phyloP scores from a whole-genome alignment of 345 rosid species.

The Noccaea caerulescens region DNA sequence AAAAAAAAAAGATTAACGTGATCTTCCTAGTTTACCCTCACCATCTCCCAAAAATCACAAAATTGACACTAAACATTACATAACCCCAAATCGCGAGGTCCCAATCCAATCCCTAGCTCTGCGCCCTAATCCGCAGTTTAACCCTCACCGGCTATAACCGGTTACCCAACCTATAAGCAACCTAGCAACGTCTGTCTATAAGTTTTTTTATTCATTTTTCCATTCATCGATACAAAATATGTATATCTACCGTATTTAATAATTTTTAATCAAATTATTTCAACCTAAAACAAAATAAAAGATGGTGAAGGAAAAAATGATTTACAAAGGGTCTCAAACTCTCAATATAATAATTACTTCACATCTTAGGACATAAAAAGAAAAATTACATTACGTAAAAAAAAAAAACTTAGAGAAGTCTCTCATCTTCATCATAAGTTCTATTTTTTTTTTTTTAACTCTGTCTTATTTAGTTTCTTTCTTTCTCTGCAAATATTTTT shows the following conservation, averaged over 20 bases:
- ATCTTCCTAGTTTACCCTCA: conserved; percentile 28
- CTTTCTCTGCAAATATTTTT: conserved; percentile 27
- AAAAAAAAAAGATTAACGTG: neutral
- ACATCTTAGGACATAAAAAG: neutral
- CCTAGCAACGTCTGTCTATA: conserved; percentile 52
- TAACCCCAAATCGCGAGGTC: conserved; percentile 32
- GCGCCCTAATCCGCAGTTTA: conserved; percentile 29
- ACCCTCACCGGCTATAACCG: conserved; percentile 56
- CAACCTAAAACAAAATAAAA: neutral
- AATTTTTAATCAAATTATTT: too few species aligned
- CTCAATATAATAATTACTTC: neutral
- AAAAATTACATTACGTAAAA: conserved; percentile 12
- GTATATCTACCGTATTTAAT: neutral
- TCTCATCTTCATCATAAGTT: conserved; percentile 34
- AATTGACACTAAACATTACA: conserved; percentile 23
- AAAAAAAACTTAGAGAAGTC: neutral
- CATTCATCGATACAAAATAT: conserved; percentile 5
- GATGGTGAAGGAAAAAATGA: neutral
- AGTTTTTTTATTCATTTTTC: neutral
- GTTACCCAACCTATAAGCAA: conserved; percentile 45
- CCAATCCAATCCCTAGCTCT: conserved; percentile 35
- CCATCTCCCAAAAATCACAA: neutral
- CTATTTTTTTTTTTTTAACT: neutral
- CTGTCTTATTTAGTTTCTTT: conserved; percentile 15
- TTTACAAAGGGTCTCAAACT: neutral